Base-by-base conservation (phyloP, 495 filamentous ascomycete genomes). In the Podospora tetraspora region DNA sequence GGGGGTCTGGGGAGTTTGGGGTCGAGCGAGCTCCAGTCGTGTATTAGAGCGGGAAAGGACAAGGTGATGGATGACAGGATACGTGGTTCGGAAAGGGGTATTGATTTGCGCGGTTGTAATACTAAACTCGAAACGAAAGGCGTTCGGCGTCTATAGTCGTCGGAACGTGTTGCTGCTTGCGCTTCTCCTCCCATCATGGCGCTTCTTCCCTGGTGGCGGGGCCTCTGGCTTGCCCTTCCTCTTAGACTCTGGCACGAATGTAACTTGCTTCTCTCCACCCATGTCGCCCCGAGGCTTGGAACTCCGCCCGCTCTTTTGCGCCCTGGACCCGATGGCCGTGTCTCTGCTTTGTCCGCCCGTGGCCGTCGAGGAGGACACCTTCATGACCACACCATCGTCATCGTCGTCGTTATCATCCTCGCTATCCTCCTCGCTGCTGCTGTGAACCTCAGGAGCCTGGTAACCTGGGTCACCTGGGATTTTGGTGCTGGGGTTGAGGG, bases 201-300 rank as follows among this genome's bases (percentile, higher is more conserved):
- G 81, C 70, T 79, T 79, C 68, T 77, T 74, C 65, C 70, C 69
- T 68, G 79, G 74, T 30, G 73, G 69, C 63, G 76, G 71, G 60
- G 76, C 63, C 69, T 72, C 64, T 74, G 77, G 69, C 75, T 77
- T 69, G 66, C 66, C 60, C 77, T 81, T 88, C 64, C 79, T 86
- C 69, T 85, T 89, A 57, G 79, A 83, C 56, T 84, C 81, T 22
- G 91, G 91, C 65, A 88, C 87, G 81, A 97, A 98, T 22, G 92
- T 92, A 62, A 98, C 81, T 76, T 95, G 87, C 73, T 90, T 85
- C 77, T 97, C 96, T 11, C 96, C 95, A 25, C 91, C 87, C 2
- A 90, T 85, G 22, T 87, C 86, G 57, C 83, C 81, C 25, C 82
- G 81, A 2, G 69, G 59, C 65, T 84, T 85, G 30, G 75, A 79